Evolutionary conservation across 169 alveolate genomes (phyloP).

Genomic region (Eimeria brunetti): DNA sequence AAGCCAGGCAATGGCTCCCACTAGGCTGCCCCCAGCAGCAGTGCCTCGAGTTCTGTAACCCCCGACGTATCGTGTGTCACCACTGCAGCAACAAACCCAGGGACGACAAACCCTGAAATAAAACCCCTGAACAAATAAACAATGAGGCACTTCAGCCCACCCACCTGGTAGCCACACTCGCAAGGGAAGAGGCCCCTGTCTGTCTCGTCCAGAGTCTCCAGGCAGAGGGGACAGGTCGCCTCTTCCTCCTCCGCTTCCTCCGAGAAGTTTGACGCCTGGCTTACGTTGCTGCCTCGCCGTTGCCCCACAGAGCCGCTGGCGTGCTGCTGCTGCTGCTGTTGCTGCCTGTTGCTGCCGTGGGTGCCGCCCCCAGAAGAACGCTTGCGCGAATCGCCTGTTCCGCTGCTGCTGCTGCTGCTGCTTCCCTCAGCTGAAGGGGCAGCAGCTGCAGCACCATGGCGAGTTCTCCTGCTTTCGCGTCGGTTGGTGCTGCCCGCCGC

Average conservation of each 20-base stretch:
- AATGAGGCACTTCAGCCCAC: not conserved
- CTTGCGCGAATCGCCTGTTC: constrained; percentile 1
- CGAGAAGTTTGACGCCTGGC: constrained; percentile 32
- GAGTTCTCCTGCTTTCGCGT: constrained; percentile 38
- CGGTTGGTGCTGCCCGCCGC: constrained; percentile 41
- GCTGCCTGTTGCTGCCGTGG: constrained; percentile 26
- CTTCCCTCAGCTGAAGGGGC: constrained; percentile 12
- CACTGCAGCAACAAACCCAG: not conserved
- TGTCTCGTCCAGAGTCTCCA: constrained; percentile 94
- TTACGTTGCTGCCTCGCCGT: constrained; percentile 59
- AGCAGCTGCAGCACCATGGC: constrained; percentile 30
- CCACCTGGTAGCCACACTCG: constrained; percentile 93
- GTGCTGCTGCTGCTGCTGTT: constrained; percentile 29
- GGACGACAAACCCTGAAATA: not conserved
- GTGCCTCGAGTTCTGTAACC: too few species aligned
- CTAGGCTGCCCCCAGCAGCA: not conserved
- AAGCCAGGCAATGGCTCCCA: not conserved
- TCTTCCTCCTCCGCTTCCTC: constrained; percentile 74
- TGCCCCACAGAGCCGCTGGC: constrained; percentile 32
- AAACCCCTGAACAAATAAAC: not conserved
- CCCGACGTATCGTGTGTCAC: too few species aligned
- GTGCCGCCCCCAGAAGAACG: constrained; percentile 25
- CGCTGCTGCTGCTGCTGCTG: constrained; percentile 65
- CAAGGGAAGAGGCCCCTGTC: constrained; percentile 94
- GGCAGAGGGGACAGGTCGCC: constrained; percentile 91